Percentiles rank a stretch among this genome's conserved stretches.
These are phyloP conservation scores for Fusarium denticulatum DNA, from an alignment of 2,329 filamentous ascomycete genomes.

Conservation along the genomic window DNA sequence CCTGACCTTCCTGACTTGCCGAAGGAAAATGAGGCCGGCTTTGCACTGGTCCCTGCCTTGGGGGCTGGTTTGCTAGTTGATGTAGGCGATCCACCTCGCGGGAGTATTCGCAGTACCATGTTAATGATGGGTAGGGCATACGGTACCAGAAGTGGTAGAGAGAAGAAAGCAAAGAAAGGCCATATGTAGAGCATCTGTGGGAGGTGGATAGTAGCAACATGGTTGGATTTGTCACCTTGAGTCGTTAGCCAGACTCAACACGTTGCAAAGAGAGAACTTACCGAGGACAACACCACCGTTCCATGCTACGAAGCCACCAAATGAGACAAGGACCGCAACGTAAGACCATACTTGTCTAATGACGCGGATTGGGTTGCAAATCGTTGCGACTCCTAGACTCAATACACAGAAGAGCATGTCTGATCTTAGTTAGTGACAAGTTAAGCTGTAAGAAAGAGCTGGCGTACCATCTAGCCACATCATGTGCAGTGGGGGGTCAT, in stretches of 20 bases:
- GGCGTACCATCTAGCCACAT: conserved; percentile 62
- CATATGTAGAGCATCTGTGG: conserved; percentile 96
- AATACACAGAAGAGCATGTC: conserved; percentile 67
- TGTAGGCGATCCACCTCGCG: background rate
- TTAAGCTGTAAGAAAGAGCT: background rate
- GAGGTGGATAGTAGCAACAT: conserved; percentile 87
- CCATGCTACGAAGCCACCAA: conserved; percentile 81
- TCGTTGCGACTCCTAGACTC: conserved; percentile 70
- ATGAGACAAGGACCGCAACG: conserved; percentile 71
- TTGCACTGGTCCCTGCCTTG: background rate
- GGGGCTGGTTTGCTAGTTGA: background rate
- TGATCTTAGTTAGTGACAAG: conserved; percentile 41
- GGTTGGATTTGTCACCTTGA: conserved; percentile 90
- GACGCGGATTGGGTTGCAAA: conserved; percentile 59
- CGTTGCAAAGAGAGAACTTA: conserved; percentile 48
- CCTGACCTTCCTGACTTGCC: background rate
- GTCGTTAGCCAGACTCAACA: conserved; percentile 37
- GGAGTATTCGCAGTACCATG: background rate
- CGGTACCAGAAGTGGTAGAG: conserved; percentile 77
- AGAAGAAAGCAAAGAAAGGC: conserved; percentile 91
- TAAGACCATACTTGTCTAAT: conserved; percentile 65
- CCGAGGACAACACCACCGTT: conserved; percentile 93
- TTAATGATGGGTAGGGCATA: conserved; percentile 52
- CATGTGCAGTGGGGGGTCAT: conserved; percentile 61
- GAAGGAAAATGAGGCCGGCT: background rate